Evolutionary conservation across 768 basidiomycete species (phyloP), one percentile per base, ranked within the genome.

Genomic region (Candolleomyces eurysporus): DNA sequence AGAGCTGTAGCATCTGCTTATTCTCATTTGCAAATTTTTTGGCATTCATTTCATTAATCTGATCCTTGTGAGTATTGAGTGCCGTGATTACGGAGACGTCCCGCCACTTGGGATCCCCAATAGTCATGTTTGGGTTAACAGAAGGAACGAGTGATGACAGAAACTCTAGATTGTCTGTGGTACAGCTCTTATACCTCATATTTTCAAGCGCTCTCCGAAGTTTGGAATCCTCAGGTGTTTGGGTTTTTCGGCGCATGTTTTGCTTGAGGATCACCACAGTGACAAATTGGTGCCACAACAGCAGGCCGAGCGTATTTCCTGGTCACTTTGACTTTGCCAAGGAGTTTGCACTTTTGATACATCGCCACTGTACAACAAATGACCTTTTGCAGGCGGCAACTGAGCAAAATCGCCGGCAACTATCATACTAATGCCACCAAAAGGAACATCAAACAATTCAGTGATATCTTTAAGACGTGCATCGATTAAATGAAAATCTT

Each of bases 381-480:
- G 9, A n/a, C 57, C 10, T 21, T 63, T 46, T 46, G 42, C 19
- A 59, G 72, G 77, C 0, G 75, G 75, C 1, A 80, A 58, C 52
- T 80, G 78, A 1, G 75, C 78, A 70, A 80, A 78, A 58, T 80
- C 77, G 5, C 78, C 78, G 9, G 78, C 74, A 57, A 78, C 66
- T 22, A 79, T 75, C 39, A 79, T 65, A 54, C 72, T 76, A 1
- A 73, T 57, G 0, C 77, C 75, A 19, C 76, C 76, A 70, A 76
- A 79, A 3, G 73, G 63, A 9, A 51, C 46, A 40, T 67, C 68
- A 14, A 39, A 2, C 1, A 61, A 50, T n/a, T 64, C 61, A 10
- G 57, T 68, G 1, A 68, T 65, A 31, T 60, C 56, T 30, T 65
- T 58, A 4, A 77, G 60, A n/a, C 60, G 54, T 4, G 63, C 61